Evolutionary conservation across 768 basidiomycete genomes (phyloP).

Genomic region (Kwoniella sp.): DNA sequence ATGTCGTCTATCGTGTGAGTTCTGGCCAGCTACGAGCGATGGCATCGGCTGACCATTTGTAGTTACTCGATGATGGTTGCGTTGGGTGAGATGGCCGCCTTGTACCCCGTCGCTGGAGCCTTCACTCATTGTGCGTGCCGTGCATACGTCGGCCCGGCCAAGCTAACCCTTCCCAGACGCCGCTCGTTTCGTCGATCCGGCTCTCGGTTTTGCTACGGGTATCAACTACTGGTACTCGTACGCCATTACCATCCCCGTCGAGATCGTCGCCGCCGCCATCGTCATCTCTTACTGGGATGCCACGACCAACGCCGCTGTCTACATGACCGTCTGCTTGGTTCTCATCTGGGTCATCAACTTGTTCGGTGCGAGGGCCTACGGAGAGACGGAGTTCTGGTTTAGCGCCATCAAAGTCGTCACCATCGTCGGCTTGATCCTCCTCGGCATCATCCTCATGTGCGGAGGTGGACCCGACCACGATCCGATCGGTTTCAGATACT

Average conservation of each 20-base stretch:
- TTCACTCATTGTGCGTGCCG: slow-evolving; percentile 10
- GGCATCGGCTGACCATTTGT: not conserved
- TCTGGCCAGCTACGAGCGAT: not conserved
- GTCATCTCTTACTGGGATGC: slow-evolving; percentile 48
- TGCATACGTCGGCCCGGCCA: not conserved
- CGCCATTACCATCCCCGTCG: slow-evolving; percentile 48
- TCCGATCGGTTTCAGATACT: slow-evolving; percentile 49
- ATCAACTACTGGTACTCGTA: slow-evolving; percentile 48
- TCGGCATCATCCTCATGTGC: slow-evolving; percentile 46
- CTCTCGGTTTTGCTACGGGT: slow-evolving; percentile 47
- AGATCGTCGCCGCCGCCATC: slow-evolving; percentile 40
- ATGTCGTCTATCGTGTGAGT: slow-evolving; percentile 46
- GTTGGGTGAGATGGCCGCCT: slow-evolving; percentile 43
- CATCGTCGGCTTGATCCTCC: slow-evolving; percentile 50
- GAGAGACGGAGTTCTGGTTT: slow-evolving; percentile 59
- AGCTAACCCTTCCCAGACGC: slow-evolving; percentile 47
- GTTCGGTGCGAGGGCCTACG: slow-evolving; percentile 53
- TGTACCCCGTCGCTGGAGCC: slow-evolving; percentile 47
- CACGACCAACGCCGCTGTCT: slow-evolving; percentile 44
- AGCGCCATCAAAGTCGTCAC: slow-evolving; percentile 55
- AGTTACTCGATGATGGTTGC: slow-evolving; percentile 49
- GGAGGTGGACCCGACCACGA: slow-evolving; percentile 48
- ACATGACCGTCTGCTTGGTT: slow-evolving; percentile 50
- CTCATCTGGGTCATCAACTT: slow-evolving; percentile 51
- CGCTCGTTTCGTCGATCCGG: slow-evolving; percentile 51